Conservation (phyloP, 805 yeast genomes). For the Ogataea zsoltii region DNA sequence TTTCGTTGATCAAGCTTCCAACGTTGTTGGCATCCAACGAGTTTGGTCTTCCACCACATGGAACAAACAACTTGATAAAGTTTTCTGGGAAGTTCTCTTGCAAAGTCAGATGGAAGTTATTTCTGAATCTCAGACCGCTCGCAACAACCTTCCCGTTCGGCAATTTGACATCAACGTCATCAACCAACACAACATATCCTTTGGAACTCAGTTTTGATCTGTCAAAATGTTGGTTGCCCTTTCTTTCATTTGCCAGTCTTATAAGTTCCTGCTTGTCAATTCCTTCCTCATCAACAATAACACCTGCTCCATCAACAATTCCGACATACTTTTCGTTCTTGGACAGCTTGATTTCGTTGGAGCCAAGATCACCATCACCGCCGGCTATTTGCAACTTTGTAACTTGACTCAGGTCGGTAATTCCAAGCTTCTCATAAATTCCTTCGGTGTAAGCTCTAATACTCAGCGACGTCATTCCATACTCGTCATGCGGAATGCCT, state of each 20-base stretch:
- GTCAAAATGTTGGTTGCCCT: constrained; percentile 73
- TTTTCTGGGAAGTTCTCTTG: constrained; percentile 59
- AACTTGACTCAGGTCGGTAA: constrained; percentile 56
- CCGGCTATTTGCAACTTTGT: constrained; percentile 96
- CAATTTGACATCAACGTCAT: constrained; percentile 73
- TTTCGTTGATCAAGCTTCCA: constrained; percentile 63
- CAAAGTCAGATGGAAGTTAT: constrained; percentile 78
- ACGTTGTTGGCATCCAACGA: constrained; percentile 90
- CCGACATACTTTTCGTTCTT: constrained; percentile 82
- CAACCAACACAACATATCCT: constrained; percentile 84
- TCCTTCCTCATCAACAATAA: constrained; percentile 88
- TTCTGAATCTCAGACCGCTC: constrained; percentile 88
- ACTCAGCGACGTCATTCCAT: constrained; percentile 96
- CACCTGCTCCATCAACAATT: constrained; percentile 95
- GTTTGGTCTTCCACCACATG: constrained; percentile 99
- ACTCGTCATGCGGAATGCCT: constrained; percentile 97
- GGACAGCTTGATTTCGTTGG: constrained; percentile 89
- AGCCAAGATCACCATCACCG: constrained; percentile 97
- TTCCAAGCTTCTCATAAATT: constrained; percentile 73
- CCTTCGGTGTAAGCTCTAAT: constrained; percentile 90
- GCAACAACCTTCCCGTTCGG: constrained; percentile 77
- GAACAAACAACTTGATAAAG: constrained; percentile 82
- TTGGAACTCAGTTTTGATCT: constrained; percentile 60
- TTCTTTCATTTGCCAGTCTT: constrained; percentile 75
- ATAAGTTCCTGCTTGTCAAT: constrained; percentile 75